Evolutionary conservation across 2,329 filamentous ascomycete genomes (phyloP), one percentile per base, ranked within the genome.

Genomic region (Penicillium palitans): DNA sequence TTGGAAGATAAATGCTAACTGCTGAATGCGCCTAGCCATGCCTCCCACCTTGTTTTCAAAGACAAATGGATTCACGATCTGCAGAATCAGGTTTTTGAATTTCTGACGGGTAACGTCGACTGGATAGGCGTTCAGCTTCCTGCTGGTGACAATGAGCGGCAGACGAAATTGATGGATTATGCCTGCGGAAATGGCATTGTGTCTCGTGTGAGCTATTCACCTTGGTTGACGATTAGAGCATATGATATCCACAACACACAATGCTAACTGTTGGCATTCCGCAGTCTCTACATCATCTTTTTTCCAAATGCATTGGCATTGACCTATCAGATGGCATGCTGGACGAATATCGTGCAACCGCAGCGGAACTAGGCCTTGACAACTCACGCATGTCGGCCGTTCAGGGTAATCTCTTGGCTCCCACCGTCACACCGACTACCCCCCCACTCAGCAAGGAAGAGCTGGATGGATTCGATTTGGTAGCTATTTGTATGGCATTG

Each of bases 131-230:
- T 51, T 12, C 24, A 6, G 27, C 1, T n/a, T 25, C 12, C 15
- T 15, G 21, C 17, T 7, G 24, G 15, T 17, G 35, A 51, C 17
- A 40, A 51, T 41, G 9, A 6, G 2, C 33, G 35, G 7, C 49
- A 41, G 49, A 51, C 49, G 9, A 51, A 51, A 19, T 41, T 51
- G 35, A 51, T 51, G 49, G 49, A 51, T 41, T 51, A 51, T 19
- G 49, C 49, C 37, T 51, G 49, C 24, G 49, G 49, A 41, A 51
- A 51, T 51, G 49, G 49, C 49, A 51, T 31, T 51, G 25, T 51
- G 9, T 41, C 49, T 21, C 49, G 49, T 10, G 49, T 51, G 12
- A 41, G 49, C 21, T 41, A 19, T 41, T 25, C 24, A 21, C 12
- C 19, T 27, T 33, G 12, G 5, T 27, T 6, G 17, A 6, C 8